Conservation (phyloP, 2,329 filamentous ascomycete species). For the Macrophomina tecta region DNA sequence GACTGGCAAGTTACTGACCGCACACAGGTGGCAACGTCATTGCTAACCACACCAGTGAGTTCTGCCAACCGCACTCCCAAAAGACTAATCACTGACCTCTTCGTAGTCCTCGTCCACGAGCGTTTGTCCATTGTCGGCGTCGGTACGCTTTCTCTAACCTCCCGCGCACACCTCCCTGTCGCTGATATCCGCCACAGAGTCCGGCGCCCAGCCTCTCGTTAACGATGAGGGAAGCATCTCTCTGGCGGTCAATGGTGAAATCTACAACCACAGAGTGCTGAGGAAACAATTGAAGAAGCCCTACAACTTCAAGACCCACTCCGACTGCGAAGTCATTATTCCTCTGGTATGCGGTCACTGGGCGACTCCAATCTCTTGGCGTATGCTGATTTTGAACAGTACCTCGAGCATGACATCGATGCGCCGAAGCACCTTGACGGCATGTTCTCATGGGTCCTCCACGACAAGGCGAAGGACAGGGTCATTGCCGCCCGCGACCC, state of each 20-base stretch:
- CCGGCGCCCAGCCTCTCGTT: constrained; percentile 92
- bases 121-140: constrained; percentile 97
- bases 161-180: background rate
- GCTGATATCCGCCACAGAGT: constrained; percentile 64
- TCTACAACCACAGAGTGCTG: constrained; percentile 98
- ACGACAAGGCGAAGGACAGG: constrained; percentile 93
- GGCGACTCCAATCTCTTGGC: background rate
- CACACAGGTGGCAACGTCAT: constrained; percentile 81
- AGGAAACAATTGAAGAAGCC: constrained; percentile 82
- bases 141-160: constrained; percentile 62
- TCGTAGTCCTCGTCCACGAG: constrained; percentile 86
- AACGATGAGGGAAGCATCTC: constrained; percentile 88
- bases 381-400: constrained; percentile 60
- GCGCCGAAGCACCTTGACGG: constrained; percentile 93
- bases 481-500: constrained; percentile 94
- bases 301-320: constrained; percentile 98
- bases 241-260: constrained; percentile 97
- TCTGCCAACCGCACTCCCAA: background rate
- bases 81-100: constrained; percentile 34
- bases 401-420: constrained; percentile 89
- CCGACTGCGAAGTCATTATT: constrained; percentile 98
- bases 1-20: constrained; percentile 39
- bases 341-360: constrained; percentile 72
- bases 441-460: constrained; percentile 99
- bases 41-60: constrained; percentile 85